Evolutionary conservation across 2,329 filamentous ascomycete species (phyloP).

Genomic region (Microdochium nivale): DNA sequence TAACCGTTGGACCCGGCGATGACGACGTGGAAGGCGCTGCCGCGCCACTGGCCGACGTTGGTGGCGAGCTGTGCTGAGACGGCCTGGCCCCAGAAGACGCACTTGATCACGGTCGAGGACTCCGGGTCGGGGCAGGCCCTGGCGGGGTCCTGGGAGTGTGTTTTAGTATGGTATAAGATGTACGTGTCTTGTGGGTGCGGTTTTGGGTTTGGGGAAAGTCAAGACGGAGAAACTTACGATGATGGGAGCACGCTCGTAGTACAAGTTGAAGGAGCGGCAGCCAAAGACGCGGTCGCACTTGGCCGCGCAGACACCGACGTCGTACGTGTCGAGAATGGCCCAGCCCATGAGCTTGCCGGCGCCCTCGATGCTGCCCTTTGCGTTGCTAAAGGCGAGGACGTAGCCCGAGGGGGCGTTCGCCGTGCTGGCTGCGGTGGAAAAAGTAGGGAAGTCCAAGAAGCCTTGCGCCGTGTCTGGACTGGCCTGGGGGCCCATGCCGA

Average conservation of each 20-base stretch:
- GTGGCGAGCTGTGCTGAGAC: conserved; percentile 14
- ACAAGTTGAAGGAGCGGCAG: conserved; percentile 14
- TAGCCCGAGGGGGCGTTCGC: conserved; percentile 9
- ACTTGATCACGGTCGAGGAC: conserved; percentile 27
- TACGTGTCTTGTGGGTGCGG: too few relatives aligned
- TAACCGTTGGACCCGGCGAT: conserved; percentile 34
- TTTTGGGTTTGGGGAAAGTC: background rate
- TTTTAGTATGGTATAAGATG: too few relatives aligned
- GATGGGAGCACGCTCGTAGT: conserved; percentile 11
- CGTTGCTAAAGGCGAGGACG: conserved; percentile 19
- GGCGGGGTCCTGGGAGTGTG: conserved; percentile 11
- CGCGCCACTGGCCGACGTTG: conserved; percentile 9
- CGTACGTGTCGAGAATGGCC: conserved; percentile 10
- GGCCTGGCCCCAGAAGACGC: conserved; percentile 25
- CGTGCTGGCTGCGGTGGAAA: conserved; percentile 5
- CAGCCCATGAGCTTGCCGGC: conserved; percentile 13
- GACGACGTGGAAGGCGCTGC: conserved; percentile 15
- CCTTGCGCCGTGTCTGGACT: conserved; percentile 2
- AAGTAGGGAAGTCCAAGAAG: conserved; percentile 2
- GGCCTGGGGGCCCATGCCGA: conserved; percentile 3
- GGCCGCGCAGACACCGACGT: conserved; percentile 7
- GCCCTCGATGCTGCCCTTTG: conserved; percentile 9
- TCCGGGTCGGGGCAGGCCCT: conserved; percentile 24
- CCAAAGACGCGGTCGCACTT: conserved; percentile 9
- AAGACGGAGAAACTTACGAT: background rate